Evolutionary conservation across 768 basidiomycete genomes (phyloP), one percentile per base, ranked within the genome.

Genomic region (Chalciporus piperatus): DNA sequence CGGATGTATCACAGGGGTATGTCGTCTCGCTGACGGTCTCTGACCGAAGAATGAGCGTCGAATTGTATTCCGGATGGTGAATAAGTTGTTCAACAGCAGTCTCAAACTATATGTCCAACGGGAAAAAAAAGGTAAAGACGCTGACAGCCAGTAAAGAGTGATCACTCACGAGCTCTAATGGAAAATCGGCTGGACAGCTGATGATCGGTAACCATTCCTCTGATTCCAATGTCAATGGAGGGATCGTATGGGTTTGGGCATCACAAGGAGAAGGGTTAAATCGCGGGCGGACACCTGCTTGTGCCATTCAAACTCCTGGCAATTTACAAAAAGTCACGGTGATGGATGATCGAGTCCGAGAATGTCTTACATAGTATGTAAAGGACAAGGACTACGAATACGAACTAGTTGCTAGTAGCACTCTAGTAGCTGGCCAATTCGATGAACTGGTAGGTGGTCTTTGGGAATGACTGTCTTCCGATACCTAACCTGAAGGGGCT

Each of bases 11-110:
- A 37, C 84, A 80, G 10, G 68, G 63, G 22, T 48, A 39, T 12
- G 4, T 20, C 2, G 53, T 57, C 35, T 66, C 60, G n/a, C 39
- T 42, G 33, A 89, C 44, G 3, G 78, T 79, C 35, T 96, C 90
- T 0, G 93, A 89, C 2, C 95, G 82, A 16, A 98, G 73, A 50
- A 98, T 96, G 23, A 96, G 78, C 0, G 90, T 88, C 0, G 92
- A 92, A 63, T 95, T 96, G 66, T 92, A 91, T 63, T 98, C 95
- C 6, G 95, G 95, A 63, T 96, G 92, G 33, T 88, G 79, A 7
- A 93, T 74, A 16, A 96, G 74, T 55, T 91, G 87, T 22, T 78
- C 79, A 28, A 87, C 66, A 0, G 88, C 89, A 1, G 67, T 62
- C 57, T 87, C 81, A 63, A 97, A 97, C 91, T 93, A 58, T 37